Base-by-base conservation (phyloP, 2,329 filamentous ascomycete genomes). In the Lizonia empirigonia region DNA sequence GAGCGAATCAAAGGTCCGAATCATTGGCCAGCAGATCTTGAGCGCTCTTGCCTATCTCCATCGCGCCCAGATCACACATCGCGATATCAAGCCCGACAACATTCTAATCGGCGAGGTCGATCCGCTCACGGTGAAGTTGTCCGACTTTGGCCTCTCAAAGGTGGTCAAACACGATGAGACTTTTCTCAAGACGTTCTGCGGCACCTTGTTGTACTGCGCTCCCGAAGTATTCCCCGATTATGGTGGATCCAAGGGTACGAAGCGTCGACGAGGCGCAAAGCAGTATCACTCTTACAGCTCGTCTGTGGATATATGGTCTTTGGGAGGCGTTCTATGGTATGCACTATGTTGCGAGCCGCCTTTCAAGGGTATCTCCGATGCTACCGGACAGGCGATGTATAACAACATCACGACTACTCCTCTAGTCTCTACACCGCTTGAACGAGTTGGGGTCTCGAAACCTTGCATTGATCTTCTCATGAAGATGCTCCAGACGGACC, bases 21-120 rank as follows among this genome's bases (percentile, higher is more conserved):
- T 78, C 5, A 89, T 97, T 72, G 84, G 91, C 1, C 71, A 76
- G 16, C 91, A 96, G 70, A 83, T 97, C 27, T 77, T 97, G 34
- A 84, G 87, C 60, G 93, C 93, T 2, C 77, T 99, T 44, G 85
- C 85, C 23, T 97, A 99, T 70, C 80, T 99, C 7, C 94, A 99
- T 72, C 79, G 81, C 44, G 87, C 89, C 64, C 91, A 88, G 67
- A 97, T 99, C 63, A 97, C 93, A 0, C 94, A 99, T 74, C 88
- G 94, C n/a, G 94, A 99, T 72, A 91, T 99, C 68, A 99, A 99
- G 70, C 94, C 94, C 0, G 94, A 99, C 78, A 99, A 99, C 67
- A 97, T 99, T 54, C 80, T 99, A 32, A 89, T 97, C 60, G 80
- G 86, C 9, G 87, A 85, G 1, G 71, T 84, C 8, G 78, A 87